Conservation (phyloP, 371 early-diverging fungal species). For the Mucor sp. region DNA sequence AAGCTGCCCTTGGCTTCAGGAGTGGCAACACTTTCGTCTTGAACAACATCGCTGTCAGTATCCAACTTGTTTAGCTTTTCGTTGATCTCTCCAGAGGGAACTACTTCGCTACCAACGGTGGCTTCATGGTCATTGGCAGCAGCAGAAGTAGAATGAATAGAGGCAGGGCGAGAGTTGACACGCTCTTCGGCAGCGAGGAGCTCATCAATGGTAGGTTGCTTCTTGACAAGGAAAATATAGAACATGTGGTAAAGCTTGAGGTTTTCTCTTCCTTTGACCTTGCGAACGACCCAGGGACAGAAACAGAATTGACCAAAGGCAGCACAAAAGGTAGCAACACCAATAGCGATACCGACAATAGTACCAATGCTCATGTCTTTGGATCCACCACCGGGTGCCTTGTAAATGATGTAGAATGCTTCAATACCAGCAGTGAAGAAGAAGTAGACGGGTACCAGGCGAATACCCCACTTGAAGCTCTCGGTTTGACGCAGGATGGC, state of each 20-base stretch:
- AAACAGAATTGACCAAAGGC: slow-evolving; percentile 63
- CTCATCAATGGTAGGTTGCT: slow-evolving; percentile 39
- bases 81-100: slow-evolving; percentile 1
- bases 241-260: slow-evolving; percentile 73
- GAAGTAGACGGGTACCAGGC: slow-evolving; percentile 79
- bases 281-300: slow-evolving; percentile 66
- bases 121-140: slow-evolving; percentile 1
- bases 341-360: slow-evolving; percentile 53
- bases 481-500: slow-evolving; percentile 63
- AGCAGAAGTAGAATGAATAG: slow-evolving; percentile 23
- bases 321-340: slow-evolving; percentile 30
- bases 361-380: slow-evolving; percentile 26
- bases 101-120: slow-evolving; percentile 3
- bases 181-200: slow-evolving; percentile 17
- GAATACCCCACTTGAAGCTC: slow-evolving; percentile 74
- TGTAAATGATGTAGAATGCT: slow-evolving; percentile 74
- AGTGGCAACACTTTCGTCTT: not conserved
- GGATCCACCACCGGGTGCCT: slow-evolving; percentile 57
- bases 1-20: slow-evolving; percentile 1
- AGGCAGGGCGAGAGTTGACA: slow-evolving; percentile 46
- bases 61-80: not conserved
- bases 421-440: slow-evolving; percentile 71
- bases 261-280: slow-evolving; percentile 63
- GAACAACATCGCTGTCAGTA: not conserved
- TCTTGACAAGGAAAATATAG: slow-evolving; percentile 52